phyloP scores from a whole-genome alignment of 2,329 filamentous ascomycete species.

The Fusarium paranaense region DNA sequence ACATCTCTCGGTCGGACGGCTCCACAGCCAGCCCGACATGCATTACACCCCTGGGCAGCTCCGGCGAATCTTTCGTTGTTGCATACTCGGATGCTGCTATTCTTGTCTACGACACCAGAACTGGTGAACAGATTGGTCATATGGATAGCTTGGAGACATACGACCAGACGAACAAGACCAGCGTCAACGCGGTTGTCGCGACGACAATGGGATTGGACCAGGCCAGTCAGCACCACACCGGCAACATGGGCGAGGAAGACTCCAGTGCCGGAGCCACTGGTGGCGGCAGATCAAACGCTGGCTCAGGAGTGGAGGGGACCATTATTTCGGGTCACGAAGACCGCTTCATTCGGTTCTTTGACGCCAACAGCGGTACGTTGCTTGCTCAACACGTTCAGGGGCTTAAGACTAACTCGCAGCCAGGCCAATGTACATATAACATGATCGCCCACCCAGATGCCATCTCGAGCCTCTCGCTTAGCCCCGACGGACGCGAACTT shows the following conservation, averaged over 20 bases:
- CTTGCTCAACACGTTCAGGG: constrained; percentile 48
- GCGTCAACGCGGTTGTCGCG: constrained; percentile 91
- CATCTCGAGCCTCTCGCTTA: constrained; percentile 91
- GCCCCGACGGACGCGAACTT: constrained; percentile 91
- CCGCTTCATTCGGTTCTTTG: constrained; percentile 95
- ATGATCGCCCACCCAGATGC: constrained; percentile 97
- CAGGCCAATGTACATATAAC: constrained; percentile 98
- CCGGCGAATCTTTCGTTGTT: constrained; percentile 91
- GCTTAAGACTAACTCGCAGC: constrained; percentile 15
- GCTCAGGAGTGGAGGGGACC: constrained; percentile 87
- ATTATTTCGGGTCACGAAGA: constrained; percentile 98
- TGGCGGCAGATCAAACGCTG: constrained; percentile 72
- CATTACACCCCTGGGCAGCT: constrained; percentile 87
- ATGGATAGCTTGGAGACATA: constrained; percentile 98
- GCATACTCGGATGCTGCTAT: constrained; percentile 92
- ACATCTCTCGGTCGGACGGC: constrained; percentile 77
- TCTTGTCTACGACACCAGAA: constrained; percentile 90
- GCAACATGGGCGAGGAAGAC: constrained; percentile 77
- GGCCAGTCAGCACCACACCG: constrained; percentile 63
- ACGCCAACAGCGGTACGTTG: constrained; percentile 95
- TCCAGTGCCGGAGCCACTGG: constrained; percentile 81
- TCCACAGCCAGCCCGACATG: constrained; percentile 83
- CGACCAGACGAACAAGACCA: constrained; percentile 80
- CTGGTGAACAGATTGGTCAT: constrained; percentile 88
- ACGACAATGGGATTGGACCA: constrained; percentile 87